Conservation (phyloP, 768 basidiomycete genomes). For the Sistotremastrum niveocremeum region DNA sequence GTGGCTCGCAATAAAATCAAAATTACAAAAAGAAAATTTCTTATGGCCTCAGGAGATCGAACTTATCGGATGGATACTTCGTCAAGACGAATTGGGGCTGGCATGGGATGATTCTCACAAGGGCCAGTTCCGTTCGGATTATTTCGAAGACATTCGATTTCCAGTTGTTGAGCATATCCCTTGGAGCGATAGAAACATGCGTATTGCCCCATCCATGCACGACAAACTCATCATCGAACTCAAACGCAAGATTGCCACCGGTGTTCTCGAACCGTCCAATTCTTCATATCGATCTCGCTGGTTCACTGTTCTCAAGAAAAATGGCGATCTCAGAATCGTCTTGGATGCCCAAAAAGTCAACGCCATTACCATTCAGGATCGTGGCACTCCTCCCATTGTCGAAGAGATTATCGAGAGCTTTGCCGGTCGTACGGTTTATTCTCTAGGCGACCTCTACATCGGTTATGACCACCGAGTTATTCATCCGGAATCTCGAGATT, state of each 20-base stretch:
- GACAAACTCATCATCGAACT: constrained; percentile 20
- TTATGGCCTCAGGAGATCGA: constrained; percentile 19
- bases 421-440: constrained; percentile 19
- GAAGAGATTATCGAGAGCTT: constrained; percentile 22
- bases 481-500: constrained; percentile 18
- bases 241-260: constrained; percentile 21
- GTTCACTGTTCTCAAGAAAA: constrained; percentile 25
- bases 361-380: constrained; percentile 22
- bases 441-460: constrained; percentile 13
- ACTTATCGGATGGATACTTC: constrained; percentile 20
- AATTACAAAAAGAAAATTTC: constrained; percentile 12
- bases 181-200: constrained; percentile 16
- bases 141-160: constrained; percentile 17
- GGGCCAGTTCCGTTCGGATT: constrained; percentile 19
- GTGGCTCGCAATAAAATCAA: constrained; percentile 2
- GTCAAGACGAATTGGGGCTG: constrained; percentile 19
- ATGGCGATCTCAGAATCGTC: constrained; percentile 18
- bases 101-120: constrained; percentile 26
- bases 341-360: constrained; percentile 27
- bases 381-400: constrained; percentile 19
- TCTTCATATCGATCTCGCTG: constrained; percentile 25
- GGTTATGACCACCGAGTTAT: constrained; percentile 24
- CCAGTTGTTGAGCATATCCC: constrained; percentile 19
- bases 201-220: constrained; percentile 12
- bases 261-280: constrained; percentile 27